These are phyloP conservation scores for Peterozyma toletana DNA, from an alignment of 805 yeast species.

Conservation along the genomic window DNA sequence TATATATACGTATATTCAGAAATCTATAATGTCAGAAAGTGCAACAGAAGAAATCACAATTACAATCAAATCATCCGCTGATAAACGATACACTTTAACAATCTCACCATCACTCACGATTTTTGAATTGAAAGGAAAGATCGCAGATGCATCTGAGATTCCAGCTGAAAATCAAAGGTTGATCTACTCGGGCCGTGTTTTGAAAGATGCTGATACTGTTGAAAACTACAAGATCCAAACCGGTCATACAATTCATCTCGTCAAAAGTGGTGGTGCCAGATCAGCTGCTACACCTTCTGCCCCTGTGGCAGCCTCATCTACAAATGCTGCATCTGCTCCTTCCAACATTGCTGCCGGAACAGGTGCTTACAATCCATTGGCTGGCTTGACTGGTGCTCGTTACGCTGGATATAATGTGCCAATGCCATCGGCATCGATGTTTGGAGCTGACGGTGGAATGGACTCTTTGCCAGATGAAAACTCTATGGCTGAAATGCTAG, in stretches of 20 bases:
- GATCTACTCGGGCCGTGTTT: constrained; percentile 89
- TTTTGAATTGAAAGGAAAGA: constrained; percentile 56
- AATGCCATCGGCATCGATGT: constrained; percentile 79
- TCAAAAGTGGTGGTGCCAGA: constrained; percentile 58
- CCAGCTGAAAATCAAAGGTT: constrained; percentile 79
- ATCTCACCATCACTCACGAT: constrained; percentile 51
- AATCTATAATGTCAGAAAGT: background rate
- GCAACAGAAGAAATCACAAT: constrained; percentile 18
- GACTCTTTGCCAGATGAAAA: constrained; percentile 70
- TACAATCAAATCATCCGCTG: constrained; percentile 49
- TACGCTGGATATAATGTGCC: constrained; percentile 85
- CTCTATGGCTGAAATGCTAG: constrained; percentile 68
- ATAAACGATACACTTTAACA: constrained; percentile 65
- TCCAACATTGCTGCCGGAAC: constrained; percentile 79
- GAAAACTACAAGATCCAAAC: constrained; percentile 72
- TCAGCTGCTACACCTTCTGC: constrained; percentile 17
- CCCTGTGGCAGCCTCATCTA: constrained; percentile 17
- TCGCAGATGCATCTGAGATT: constrained; percentile 55
- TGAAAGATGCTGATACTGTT: constrained; percentile 76
- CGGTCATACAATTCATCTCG: constrained; percentile 86
- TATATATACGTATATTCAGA: background rate
- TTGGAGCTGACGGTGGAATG: constrained; percentile 95
- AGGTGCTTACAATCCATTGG: constrained; percentile 83
- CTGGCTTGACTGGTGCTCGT: constrained; percentile 90
- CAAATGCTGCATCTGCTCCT: constrained; percentile 33